Percentiles rank a stretch among this genome's conserved stretches.
These are phyloP conservation scores for Glycyrrhiza uralensis DNA, from an alignment of 306 rosid genomes.

Conservation along the genomic window DNA sequence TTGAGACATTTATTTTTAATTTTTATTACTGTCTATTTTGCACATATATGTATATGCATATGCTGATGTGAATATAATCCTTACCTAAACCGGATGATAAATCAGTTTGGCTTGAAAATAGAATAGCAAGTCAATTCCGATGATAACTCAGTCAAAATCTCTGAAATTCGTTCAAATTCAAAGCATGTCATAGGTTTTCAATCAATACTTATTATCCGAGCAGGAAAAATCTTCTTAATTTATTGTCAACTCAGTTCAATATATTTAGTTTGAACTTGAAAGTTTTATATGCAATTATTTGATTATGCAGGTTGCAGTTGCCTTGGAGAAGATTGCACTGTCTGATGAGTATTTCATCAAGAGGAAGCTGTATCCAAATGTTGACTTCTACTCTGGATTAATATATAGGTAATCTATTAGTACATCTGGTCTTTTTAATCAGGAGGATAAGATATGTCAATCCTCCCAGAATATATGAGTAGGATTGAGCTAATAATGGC, in stretches of 20 bases:
- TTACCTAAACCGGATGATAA: neutral
- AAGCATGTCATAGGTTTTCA: neutral
- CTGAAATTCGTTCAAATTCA: neutral
- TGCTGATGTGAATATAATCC: neutral
- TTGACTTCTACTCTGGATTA: slow-evolving; percentile 92
- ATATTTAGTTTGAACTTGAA: slow-evolving; percentile 7
- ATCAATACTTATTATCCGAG: neutral
- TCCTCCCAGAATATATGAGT: neutral
- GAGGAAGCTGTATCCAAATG: slow-evolving; percentile 93
- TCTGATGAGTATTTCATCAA: slow-evolving; percentile 82
- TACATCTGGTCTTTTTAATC: neutral
- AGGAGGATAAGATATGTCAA: neutral
- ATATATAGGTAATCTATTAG: slow-evolving; percentile 64
- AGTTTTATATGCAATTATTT: slow-evolving; percentile 32
- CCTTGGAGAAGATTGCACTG: slow-evolving; percentile 86
- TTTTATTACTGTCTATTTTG: neutral
- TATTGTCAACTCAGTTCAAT: neutral
- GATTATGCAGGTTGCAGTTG: slow-evolving; percentile 73
- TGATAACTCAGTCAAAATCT: neutral
- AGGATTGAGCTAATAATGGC: neutral
- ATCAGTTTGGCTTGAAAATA: neutral
- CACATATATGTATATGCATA: neutral
- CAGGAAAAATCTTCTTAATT: neutral
- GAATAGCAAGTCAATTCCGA: neutral
- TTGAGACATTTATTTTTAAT: neutral